These are phyloP conservation scores for Symbiodinium natans DNA, from an alignment of 73 alveolate genomes.

Conservation along the genomic window DNA sequence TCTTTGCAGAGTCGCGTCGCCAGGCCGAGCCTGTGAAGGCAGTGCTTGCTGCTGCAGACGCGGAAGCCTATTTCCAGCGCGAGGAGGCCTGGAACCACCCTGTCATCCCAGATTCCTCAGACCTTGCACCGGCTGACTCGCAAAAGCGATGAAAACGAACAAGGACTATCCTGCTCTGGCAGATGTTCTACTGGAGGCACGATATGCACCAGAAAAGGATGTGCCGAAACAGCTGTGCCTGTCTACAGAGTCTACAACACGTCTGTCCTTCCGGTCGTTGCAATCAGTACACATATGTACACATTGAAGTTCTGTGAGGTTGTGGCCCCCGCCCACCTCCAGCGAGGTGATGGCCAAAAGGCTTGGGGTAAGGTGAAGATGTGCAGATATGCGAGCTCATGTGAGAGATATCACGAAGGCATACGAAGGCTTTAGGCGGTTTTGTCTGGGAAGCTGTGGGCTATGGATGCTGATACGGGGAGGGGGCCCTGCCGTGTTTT, in stretches of 20 bases:
- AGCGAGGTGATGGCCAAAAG: slow-evolving; percentile 90
- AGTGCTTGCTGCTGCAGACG: slow-evolving; percentile 21
- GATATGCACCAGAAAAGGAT: too few relatives aligned
- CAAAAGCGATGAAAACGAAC: too few relatives aligned
- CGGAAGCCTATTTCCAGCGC: slow-evolving; percentile 80
- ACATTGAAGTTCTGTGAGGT: slow-evolving; percentile 51
- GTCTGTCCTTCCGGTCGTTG: too few relatives aligned
- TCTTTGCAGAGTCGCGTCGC: not conserved
- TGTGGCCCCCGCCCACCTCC: slow-evolving; percentile 81
- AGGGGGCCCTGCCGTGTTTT: too few relatives aligned
- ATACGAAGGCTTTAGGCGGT: not conserved
- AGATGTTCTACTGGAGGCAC: slow-evolving; percentile 33
- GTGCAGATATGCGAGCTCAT: too few relatives aligned
- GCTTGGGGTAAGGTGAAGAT: not conserved
- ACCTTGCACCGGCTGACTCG: too few relatives aligned
- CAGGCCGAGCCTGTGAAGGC: slow-evolving; percentile 83
- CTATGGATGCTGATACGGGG: too few relatives aligned
- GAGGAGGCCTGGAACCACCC: not conserved
- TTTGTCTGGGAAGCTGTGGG: not conserved
- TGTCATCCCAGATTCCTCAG: too few relatives aligned
- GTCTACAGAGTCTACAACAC: too few relatives aligned
- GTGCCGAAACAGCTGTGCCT: too few relatives aligned
- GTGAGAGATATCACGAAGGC: too few relatives aligned
- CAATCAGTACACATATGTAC: too few relatives aligned
- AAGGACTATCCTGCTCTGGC: slow-evolving; percentile 85